Evolutionary conservation across 2,329 filamentous ascomycete genomes (phyloP).

Genomic region (Colletotrichum liaoningense): DNA sequence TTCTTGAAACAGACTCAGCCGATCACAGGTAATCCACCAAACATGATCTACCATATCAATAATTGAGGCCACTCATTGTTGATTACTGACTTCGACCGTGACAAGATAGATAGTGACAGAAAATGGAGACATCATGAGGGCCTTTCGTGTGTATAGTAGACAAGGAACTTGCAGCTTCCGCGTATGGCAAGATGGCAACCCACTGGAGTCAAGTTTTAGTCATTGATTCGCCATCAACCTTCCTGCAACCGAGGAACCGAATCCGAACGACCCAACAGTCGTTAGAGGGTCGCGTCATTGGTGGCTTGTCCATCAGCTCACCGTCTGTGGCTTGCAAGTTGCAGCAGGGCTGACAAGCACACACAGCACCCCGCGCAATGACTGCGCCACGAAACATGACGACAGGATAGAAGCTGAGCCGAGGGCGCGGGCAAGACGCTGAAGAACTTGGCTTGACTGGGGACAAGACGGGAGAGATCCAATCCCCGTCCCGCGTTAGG

Average conservation of each 20-base stretch:
- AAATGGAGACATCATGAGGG: neutral
- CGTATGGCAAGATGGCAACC: neutral
- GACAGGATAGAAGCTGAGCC: neutral
- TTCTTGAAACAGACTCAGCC: neutral
- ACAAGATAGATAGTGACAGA: neutral
- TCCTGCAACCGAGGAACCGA: slow-evolving; percentile 5
- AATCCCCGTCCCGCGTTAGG: neutral
- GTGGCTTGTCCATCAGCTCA: slow-evolving; percentile 19
- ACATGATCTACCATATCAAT: neutral
- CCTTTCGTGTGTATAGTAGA: neutral
- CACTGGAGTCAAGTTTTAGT: neutral
- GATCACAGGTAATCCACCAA: neutral
- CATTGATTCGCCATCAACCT: neutral
- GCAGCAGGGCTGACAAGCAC: neutral
- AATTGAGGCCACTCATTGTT: too few species aligned
- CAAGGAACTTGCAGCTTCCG: neutral
- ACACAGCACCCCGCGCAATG: slow-evolving; percentile 11
- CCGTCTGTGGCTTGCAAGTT: slow-evolving; percentile 18
- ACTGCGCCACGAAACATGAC: slow-evolving; percentile 32
- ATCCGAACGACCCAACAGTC: neutral
- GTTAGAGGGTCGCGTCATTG: slow-evolving; percentile 16
- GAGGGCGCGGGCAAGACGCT: neutral
- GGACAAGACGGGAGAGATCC: neutral
- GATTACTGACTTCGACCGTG: neutral
- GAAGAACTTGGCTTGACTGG: neutral